phyloP scores from a whole-genome alignment of 345 rosid species.

The Syzygium oleosum region DNA sequence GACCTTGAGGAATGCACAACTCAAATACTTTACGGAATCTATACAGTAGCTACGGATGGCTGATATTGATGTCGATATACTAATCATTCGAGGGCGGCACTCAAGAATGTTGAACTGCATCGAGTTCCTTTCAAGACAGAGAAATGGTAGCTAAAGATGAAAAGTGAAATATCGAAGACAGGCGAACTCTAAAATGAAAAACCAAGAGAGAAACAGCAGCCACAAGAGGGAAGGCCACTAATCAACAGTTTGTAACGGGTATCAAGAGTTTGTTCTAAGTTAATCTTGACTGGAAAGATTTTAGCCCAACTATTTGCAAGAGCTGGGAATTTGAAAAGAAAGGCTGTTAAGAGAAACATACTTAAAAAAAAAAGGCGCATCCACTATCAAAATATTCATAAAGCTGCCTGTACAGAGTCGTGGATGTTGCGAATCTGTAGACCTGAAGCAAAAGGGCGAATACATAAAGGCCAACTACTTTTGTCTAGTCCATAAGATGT shows the following conservation, averaged over 20 bases:
- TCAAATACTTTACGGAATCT: not conserved
- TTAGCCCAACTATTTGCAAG: not conserved
- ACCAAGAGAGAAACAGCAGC: not conserved
- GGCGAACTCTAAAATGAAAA: not conserved
- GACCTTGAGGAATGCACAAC: not conserved
- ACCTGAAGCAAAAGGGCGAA: not conserved
- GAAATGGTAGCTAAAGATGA: not conserved
- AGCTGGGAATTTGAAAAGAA: not conserved
- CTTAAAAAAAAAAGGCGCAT: accelerated
- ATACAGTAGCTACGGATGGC: not conserved
- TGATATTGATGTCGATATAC: not conserved
- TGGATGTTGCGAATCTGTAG: not conserved
- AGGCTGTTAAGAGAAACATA: not conserved
- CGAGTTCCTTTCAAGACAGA: not conserved
- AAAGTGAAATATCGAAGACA: not conserved
- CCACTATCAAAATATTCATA: not conserved
- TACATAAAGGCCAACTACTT: not conserved
- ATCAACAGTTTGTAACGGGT: not conserved
- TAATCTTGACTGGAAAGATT: not conserved
- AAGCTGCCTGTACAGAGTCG: not conserved
- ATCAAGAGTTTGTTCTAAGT: not conserved
- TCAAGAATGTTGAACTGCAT: not conserved
- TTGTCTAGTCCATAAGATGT: not conserved
- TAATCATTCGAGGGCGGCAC: not conserved
- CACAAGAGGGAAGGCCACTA: not conserved